These are phyloP conservation scores for Colletotrichum sp. DNA, from an alignment of 2,329 filamentous ascomycete genomes.

Conservation along the genomic window DNA sequence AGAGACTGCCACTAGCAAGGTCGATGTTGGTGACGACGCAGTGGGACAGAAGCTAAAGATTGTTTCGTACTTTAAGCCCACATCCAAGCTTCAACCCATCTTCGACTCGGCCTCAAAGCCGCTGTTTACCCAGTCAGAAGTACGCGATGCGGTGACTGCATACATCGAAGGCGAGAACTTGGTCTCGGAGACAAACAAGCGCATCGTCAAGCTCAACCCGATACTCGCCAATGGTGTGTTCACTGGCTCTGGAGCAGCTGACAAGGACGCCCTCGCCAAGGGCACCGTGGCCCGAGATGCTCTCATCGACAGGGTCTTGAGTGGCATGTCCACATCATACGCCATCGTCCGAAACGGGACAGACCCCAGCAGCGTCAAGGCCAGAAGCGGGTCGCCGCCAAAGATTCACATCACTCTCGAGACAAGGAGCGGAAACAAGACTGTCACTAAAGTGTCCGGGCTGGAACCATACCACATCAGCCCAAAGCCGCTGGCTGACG, in stretches of 20 bases:
- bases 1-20: neutral
- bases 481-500: neutral
- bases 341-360: neutral
- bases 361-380: neutral
- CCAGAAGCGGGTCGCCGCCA: neutral
- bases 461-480: neutral
- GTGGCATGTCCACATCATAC: neutral
- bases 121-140: neutral
- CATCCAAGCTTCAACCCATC: neutral
- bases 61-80: neutral
- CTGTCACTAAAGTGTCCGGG: neutral
- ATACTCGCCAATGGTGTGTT: neutral
- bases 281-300: neutral
- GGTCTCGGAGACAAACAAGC: neutral
- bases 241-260: neutral
- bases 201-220: neutral
- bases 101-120: neutral
- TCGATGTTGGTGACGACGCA: neutral
- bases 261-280: neutral
- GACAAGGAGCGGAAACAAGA: neutral
- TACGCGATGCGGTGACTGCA: neutral
- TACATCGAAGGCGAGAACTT: neutral
- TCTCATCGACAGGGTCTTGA: neutral
- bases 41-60: neutral
- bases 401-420: neutral